phyloP scores from a whole-genome alignment of 768 basidiomycete genomes.

The Lactifluus piperatus region DNA sequence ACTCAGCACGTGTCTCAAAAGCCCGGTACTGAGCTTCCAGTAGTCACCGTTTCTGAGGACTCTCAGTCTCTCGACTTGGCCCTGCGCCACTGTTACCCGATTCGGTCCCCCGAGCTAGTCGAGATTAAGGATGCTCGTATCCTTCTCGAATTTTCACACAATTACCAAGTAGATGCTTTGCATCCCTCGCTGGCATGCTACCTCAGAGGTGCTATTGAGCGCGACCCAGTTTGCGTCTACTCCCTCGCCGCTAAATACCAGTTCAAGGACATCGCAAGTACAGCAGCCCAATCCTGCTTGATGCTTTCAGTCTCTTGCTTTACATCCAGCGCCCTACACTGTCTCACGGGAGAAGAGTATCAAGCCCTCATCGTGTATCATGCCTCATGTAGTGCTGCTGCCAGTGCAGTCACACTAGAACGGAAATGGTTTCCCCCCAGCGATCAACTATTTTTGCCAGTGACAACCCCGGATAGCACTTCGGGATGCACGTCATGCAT shows the following conservation, averaged over 20 bases:
- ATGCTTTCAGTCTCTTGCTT: background rate
- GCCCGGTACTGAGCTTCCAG: too few relatives aligned
- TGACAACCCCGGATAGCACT: too few relatives aligned
- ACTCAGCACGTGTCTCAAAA: too few relatives aligned
- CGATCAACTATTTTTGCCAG: too few relatives aligned
- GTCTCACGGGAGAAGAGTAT: background rate
- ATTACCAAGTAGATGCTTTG: constrained; percentile 12
- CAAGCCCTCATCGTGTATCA: background rate
- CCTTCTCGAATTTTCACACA: constrained; percentile 11
- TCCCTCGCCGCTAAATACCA: background rate
- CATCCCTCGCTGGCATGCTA: background rate
- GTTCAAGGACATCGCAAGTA: background rate
- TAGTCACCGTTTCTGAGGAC: background rate
- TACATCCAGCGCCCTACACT: background rate
- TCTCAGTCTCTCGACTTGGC: constrained; percentile 2
- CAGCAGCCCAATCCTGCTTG: background rate
- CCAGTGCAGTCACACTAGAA: background rate
- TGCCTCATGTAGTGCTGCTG: background rate
- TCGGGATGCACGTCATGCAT: too few relatives aligned
- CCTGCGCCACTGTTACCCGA: constrained; percentile 14
- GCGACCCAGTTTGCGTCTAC: constrained; percentile 13
- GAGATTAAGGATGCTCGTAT: background rate
- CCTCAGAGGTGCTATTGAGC: background rate
- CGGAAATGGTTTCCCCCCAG: background rate
- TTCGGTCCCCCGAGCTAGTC: background rate